Base-by-base conservation (phyloP, 345 rosid genomes). In the Bruguiera sexangula region DNA sequence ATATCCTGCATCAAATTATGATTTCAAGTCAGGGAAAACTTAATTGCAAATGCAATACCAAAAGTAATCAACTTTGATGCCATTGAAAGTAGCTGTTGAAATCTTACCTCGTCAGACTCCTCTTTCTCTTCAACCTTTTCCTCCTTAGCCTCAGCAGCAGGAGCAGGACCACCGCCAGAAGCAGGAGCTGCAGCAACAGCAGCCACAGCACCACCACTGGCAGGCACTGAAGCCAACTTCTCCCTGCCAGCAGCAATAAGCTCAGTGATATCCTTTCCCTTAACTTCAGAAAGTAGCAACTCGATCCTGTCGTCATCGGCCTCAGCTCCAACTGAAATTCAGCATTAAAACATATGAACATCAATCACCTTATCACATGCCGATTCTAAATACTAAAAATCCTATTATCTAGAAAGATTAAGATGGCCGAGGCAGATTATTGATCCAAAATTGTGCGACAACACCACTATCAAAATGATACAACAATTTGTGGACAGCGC, bases 81-180 rank as follows among this genome's bases (percentile, higher is more conserved):
- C 0, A n/a, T 8, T 11, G 21, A 19, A 62, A 0, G 46, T 13
- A 29, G 3, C 11, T 27, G 18, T 1, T 24, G 13, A 65, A 65
- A 60, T 6, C 73, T 81, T 81, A 88, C 94, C 34, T 88, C 94
- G 72, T 90, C 96, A 1, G 90, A 85, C 73, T 90, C 93, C 39
- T 90, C 96, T 75, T 85, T 87, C 83, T 90, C 93, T 69, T 86
- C 93, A 13, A 81, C 85, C 75, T 88, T 90, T 76, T 85, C 87
- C 62, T 88, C 96, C 67, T 85, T 85, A 39, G 87, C 78, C 62
- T 73, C 89, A 18, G 83, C 86, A 8, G 88, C 89, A 21, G 90
- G 74, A 0, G 85, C 87, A 73, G 79, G 83, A 39, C 63, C 86
- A 0, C 46, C 89, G 24, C 69, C 76, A 3, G 79, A 82, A 48